Evolutionary conservation across 768 basidiomycete species (phyloP), one percentile per base, ranked within the genome.

Genomic region (Xerocomus spinulosus): DNA sequence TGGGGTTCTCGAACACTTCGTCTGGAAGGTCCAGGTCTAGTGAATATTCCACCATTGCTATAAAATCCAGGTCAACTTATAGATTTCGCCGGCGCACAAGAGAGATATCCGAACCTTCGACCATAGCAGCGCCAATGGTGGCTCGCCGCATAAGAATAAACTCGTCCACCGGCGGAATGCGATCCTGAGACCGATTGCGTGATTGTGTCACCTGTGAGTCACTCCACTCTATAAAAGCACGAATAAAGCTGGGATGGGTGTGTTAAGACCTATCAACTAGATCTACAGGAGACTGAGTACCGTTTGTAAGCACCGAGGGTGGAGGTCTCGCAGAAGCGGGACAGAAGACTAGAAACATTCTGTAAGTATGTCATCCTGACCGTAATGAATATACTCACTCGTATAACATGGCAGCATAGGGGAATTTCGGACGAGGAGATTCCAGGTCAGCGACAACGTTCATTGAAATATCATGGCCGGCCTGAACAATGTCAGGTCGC

Each of bases 381-480:
- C 46, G 23, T 6, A 5, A 13, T 13, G 28, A 39, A 42, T 38
- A 51, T 21, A 62, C 69, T 9, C 48, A 70, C 69, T 70, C 68
- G 48, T 71, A 61, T 15, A 70, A 42, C 69, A 70, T 70, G 24
- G 70, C 69, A 21, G 69, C 69, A 29, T 71, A 71, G 10, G 68
- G 59, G 43, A 67, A 66, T 13, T 63, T 48, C 1, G 69, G 70
- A 20, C 62, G 60, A 8, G 63, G 52, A 5, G 54, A 52, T 0
- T 61, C 57, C 10, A 68, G 64, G 34, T 69, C 15, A 2, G 44
- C 50, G 15, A 70, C 44, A 5, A 71, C 61, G 20, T 46, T 47
- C 34, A 55, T 51, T n/a, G 70, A 70, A 24, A 70, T 48, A 23
- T 61, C 51, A 9, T 71, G 69, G 7, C 68, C 64, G 0, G 64